Conservation (phyloP, 1,139 yeast genomes). For the Pichia sp. region DNA sequence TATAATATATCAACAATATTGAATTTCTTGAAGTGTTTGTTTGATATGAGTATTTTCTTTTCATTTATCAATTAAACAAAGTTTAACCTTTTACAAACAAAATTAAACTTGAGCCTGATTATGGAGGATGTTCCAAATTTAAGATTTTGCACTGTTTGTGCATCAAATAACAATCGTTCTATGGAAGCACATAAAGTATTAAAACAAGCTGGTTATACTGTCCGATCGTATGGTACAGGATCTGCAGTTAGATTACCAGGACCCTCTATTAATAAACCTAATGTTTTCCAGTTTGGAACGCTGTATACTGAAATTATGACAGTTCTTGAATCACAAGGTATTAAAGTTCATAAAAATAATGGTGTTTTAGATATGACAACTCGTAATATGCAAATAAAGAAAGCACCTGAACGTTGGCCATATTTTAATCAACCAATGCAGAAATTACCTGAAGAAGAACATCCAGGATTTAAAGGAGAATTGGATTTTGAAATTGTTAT, state of each 20-base stretch:
- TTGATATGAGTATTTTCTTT: no score
- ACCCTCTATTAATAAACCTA: constrained; percentile 83
- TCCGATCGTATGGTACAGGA: constrained; percentile 92
- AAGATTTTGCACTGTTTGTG: constrained; percentile 93
- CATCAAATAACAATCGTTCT: constrained; percentile 89
- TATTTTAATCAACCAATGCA: constrained; percentile 32
- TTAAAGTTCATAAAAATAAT: constrained; percentile 71
- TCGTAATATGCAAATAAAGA: constrained; percentile 78
- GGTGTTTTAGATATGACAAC: constrained; percentile 90
- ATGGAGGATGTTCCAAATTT: constrained; percentile 15
- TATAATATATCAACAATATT: no score
- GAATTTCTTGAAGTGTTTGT: no score
- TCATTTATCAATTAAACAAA: no score
- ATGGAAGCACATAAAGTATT: constrained; percentile 96
- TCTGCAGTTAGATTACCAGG: constrained; percentile 96
- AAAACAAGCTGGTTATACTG: constrained; percentile 81
- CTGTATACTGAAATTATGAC: constrained; percentile 84
- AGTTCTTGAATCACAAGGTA: constrained; percentile 70
- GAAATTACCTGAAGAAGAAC: constrained; percentile 22
- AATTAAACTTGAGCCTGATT: no score
- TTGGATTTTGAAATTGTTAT: constrained; percentile 78
- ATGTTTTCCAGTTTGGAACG: constrained; percentile 89
- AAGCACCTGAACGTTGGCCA: constrained; percentile 96
- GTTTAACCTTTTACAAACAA: no score
- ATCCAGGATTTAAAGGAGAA: constrained; percentile 28